These are phyloP conservation scores for Westerdykella aurantiaca DNA, from an alignment of 2,329 filamentous ascomycete species.

Conservation along the genomic window DNA sequence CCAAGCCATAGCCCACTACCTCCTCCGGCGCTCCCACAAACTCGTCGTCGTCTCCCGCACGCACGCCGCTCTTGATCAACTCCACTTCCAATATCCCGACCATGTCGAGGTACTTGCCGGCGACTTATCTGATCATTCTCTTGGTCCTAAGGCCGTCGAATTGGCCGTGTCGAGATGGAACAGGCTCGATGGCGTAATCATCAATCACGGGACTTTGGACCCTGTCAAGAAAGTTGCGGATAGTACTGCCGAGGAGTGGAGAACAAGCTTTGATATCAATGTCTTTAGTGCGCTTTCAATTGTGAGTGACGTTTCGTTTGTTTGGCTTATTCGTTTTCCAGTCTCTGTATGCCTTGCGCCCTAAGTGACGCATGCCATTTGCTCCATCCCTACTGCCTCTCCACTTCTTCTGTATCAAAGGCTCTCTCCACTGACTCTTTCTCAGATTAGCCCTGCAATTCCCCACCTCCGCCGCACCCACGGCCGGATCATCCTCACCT, in stretches of 20 bases:
- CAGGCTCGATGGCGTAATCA: slow-evolving; percentile 69
- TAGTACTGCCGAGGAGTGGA: slow-evolving; percentile 67
- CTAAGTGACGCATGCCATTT: background rate
- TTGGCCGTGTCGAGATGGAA: slow-evolving; percentile 64
- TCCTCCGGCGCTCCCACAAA: slow-evolving; percentile 52
- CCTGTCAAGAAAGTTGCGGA: slow-evolving; percentile 67
- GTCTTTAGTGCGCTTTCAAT: slow-evolving; percentile 77
- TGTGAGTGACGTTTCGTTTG: slow-evolving; percentile 46
- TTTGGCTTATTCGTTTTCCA: slow-evolving; percentile 22
- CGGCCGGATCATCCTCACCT: slow-evolving; percentile 71
- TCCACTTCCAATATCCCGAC: slow-evolving; percentile 43
- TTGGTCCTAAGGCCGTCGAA: slow-evolving; percentile 58
- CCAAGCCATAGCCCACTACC: slow-evolving; percentile 54
- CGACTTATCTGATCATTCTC: slow-evolving; percentile 50
- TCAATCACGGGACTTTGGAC: slow-evolving; percentile 82
- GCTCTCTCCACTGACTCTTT: slow-evolving; percentile 2
- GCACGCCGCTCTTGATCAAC: slow-evolving; percentile 48
- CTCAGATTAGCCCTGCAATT: slow-evolving; percentile 64
- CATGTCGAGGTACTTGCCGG: slow-evolving; percentile 53
- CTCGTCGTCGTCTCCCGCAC: slow-evolving; percentile 55
- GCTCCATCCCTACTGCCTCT: slow-evolving; percentile 5
- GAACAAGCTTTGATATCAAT: slow-evolving; percentile 70
- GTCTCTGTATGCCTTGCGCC: background rate
- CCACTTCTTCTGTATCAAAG: slow-evolving; percentile 17
- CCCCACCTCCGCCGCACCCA: slow-evolving; percentile 60